Percentiles rank a stretch among this genome's conserved stretches.
Evolutionary conservation across 208 protist species (phyloP).

Genomic region (Trypanosoma platydactyli): DNA sequence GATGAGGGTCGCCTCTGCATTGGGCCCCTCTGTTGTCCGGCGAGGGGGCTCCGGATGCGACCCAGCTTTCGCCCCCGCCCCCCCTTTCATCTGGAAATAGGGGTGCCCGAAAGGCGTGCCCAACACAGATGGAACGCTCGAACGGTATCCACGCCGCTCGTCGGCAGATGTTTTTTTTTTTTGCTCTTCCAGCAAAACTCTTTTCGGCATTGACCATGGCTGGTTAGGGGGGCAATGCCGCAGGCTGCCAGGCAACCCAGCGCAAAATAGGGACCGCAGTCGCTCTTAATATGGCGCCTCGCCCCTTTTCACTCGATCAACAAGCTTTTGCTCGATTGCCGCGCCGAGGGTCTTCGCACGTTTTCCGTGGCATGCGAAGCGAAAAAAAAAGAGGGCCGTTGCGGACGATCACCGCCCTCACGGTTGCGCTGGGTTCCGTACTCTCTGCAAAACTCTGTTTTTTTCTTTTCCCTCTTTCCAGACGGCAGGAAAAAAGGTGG

Average conservation of each 20-base stretch:
- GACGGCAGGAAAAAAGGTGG: constrained; percentile 17
- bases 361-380: constrained; percentile 11
- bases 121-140: constrained; percentile 6
- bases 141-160: constrained; percentile 1
- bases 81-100: no score
- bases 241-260: constrained; percentile 35
- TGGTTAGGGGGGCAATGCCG: neutral
- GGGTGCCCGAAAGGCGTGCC: no score
- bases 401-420: constrained; percentile 87
- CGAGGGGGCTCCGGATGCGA: no score
- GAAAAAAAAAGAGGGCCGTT: constrained; percentile 77
- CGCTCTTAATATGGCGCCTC: constrained; percentile 30
- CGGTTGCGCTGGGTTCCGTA: constrained; percentile 59
- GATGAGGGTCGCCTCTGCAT: no score
- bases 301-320: constrained; percentile 22
- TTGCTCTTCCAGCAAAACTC: neutral
- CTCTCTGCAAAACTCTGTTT: neutral
- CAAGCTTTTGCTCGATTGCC: neutral
- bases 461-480: no score
- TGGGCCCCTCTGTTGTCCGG: no score
- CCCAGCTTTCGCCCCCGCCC: no score
- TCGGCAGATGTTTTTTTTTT: neutral
- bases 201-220: neutral
- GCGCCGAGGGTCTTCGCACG: neutral
- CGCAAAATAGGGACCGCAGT: constrained; percentile 32